Percentiles rank a stretch among this genome's conserved stretches.
Evolutionary conservation across 2,329 filamentous ascomycete genomes (phyloP).

Genomic region (Eutypella sp.): DNA sequence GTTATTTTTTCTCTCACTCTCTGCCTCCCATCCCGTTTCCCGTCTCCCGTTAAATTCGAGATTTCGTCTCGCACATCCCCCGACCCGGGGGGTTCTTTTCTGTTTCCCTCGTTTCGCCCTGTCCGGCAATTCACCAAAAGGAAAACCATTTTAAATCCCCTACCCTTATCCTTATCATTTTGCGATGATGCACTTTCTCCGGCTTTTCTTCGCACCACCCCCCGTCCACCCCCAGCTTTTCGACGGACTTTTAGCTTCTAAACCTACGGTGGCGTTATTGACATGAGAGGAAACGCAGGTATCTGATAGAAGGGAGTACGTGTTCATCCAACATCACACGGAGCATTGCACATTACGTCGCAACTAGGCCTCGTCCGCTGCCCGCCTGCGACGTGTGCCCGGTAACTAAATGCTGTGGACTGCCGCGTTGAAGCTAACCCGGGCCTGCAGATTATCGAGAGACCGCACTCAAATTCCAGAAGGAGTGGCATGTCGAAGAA

Average conservation of each 20-base stretch:
- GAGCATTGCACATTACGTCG: conserved; percentile 8
- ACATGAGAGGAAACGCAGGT: conserved; percentile 38
- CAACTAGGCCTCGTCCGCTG: not conserved
- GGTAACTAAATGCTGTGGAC: conserved; percentile 19
- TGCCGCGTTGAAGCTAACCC: conserved; percentile 28
- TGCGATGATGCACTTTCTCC: conserved; percentile 6
- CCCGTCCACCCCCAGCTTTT: conserved; percentile 4
- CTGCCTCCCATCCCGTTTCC: too few species aligned
- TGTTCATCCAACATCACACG: conserved; percentile 22
- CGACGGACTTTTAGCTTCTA: too few species aligned
- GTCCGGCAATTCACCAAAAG: too few species aligned
- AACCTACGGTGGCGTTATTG: conserved; percentile 17
- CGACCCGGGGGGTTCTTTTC: too few species aligned
- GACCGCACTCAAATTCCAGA: conserved; percentile 62
- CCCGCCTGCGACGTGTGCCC: conserved; percentile 9
- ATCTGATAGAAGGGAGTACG: conserved; percentile 59
- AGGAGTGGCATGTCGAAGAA: conserved; percentile 61
- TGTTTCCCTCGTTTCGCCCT: too few species aligned
- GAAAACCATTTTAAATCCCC: too few species aligned
- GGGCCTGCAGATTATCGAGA: conserved; percentile 57
- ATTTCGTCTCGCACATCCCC: conserved; percentile 16
- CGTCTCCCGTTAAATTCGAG: conserved; percentile 19
- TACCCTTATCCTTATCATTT: too few species aligned
- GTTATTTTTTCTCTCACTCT: too few species aligned
- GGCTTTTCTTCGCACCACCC: conserved; percentile 1